Base-by-base conservation (phyloP, 495 filamentous ascomycete species). In the Tuber borchii region DNA sequence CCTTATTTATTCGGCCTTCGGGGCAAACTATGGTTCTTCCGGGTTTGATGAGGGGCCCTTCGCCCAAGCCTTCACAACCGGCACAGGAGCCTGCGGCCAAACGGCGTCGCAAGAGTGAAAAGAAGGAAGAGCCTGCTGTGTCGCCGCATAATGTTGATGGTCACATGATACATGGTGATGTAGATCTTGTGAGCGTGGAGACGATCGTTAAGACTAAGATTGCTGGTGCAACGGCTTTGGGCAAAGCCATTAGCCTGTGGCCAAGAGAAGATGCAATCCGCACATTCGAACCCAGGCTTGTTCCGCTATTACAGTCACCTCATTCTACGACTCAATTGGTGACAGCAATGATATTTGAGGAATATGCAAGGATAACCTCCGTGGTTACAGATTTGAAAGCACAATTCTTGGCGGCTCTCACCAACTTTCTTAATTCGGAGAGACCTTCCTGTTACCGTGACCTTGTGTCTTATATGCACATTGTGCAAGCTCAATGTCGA, bases 151-250 rank as follows among this genome's bases (percentile, higher is more conserved):
- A 99, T 83, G 93, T 99, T 48, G 95, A 99, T 82, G 95, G 93
- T 26, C 93, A 96, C 81, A 97, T 99, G 93, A 93, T 99, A 84
- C 92, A 93, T 80, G 95, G 95, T 68, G 95, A 99, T 82, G 90
- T 97, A 73, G 95, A 99, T 79, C 86, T 99, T 65, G 94, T 98
- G 42, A 94, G 96, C 69, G 86, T 91, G 71, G 96, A 99, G 74
- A 90, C 90, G 7, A 88, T 99, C 80, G 87, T 97, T 73, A 89
- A 94, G 78, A 97, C 94, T 10, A 93, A 94, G 83, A 90, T 97
- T 51, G 91, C 89, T 81, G 93, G 94, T 10, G 92, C 94, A 31
- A 88, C 87, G 82, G 96, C 95, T 20, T 88, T 97, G 78, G 95
- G 95, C 43, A 87, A 89, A 75, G 86, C 90, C 44, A 92, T 95